Evolutionary conservation across 2,329 filamentous ascomycete genomes (phyloP).

Genomic region (Graphilbum fragrans): DNA sequence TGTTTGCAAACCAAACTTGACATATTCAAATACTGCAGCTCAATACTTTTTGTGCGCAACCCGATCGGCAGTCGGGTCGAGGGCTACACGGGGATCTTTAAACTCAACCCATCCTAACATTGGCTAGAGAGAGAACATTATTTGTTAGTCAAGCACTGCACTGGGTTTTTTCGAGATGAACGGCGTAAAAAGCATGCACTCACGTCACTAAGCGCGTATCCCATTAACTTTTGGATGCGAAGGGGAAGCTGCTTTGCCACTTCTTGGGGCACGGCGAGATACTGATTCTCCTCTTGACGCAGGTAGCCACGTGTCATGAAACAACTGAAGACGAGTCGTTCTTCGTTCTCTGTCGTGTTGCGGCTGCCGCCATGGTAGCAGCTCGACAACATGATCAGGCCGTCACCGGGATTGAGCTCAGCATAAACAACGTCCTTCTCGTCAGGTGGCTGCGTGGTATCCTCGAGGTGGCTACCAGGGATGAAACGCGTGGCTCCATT

Average conservation of each 20-base stretch:
- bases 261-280: conserved; percentile 13
- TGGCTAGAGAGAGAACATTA: not conserved
- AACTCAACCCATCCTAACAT: not conserved
- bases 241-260: not conserved
- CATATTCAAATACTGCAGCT: not conserved
- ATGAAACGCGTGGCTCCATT: conserved; percentile 25
- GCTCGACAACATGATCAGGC: conserved; percentile 12
- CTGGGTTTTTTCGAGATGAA: too few species aligned
- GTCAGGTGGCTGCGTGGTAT: conserved; percentile 10
- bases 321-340: conserved; percentile 5
- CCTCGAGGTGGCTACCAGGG: conserved; percentile 23
- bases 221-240: conserved; percentile 12
- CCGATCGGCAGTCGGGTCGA: not conserved
- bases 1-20: not conserved
- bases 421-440: conserved; percentile 8
- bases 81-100: not conserved
- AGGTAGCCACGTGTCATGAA: conserved; percentile 6
- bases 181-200: too few species aligned
- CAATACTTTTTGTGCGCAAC: not conserved
- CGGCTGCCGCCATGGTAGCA: conserved; percentile 15
- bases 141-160: too few species aligned
- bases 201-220: conserved; percentile 14
- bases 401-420: conserved; percentile 13
- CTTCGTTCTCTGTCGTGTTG: conserved; percentile 14
- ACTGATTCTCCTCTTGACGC: conserved; percentile 12